These are phyloP conservation scores for Arthrocladium fulminans DNA, from an alignment of 2,329 filamentous ascomycete genomes.

Conservation along the genomic window DNA sequence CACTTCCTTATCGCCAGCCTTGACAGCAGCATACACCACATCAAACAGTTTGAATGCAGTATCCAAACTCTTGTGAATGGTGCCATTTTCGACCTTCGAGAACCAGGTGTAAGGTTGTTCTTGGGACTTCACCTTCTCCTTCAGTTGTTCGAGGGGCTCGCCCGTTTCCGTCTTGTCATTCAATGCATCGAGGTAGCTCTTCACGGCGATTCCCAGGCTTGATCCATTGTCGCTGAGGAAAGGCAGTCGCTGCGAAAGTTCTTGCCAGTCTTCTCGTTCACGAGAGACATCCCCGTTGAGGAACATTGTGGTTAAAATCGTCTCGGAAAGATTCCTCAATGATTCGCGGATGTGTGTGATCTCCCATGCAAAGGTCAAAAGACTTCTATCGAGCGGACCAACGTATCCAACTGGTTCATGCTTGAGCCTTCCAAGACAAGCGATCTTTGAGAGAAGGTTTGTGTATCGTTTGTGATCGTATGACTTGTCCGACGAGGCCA, in stretches of 20 bases:
- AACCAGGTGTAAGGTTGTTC: conserved; percentile 21
- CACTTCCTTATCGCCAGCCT: conserved; percentile 44
- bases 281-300: conserved; percentile 70
- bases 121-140: conserved; percentile 16
- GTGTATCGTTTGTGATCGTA: conserved; percentile 45
- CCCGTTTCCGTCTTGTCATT: conserved; percentile 13
- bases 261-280: conserved; percentile 55
- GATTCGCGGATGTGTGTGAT: conserved; percentile 69
- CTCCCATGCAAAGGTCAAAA: conserved; percentile 78
- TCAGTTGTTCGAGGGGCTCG: neutral
- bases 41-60: conserved; percentile 57
- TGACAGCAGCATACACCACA: conserved; percentile 47
- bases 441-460: conserved; percentile 75
- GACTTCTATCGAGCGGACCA: conserved; percentile 80
- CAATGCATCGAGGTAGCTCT: conserved; percentile 39
- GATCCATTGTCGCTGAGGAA: conserved; percentile 39
- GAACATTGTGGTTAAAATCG: conserved; percentile 69
- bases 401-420: conserved; percentile 87
- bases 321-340: conserved; percentile 75
- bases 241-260: conserved; percentile 53
- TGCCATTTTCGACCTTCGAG: conserved; percentile 16
- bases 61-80: conserved; percentile 47
- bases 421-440: conserved; percentile 69
- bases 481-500: conserved; percentile 2
- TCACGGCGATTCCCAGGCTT: conserved; percentile 40